Evolutionary conservation across 2,329 filamentous ascomycete species (phyloP), one percentile per base, ranked within the genome.

Genomic region (Ophiostoma pallidulum): DNA sequence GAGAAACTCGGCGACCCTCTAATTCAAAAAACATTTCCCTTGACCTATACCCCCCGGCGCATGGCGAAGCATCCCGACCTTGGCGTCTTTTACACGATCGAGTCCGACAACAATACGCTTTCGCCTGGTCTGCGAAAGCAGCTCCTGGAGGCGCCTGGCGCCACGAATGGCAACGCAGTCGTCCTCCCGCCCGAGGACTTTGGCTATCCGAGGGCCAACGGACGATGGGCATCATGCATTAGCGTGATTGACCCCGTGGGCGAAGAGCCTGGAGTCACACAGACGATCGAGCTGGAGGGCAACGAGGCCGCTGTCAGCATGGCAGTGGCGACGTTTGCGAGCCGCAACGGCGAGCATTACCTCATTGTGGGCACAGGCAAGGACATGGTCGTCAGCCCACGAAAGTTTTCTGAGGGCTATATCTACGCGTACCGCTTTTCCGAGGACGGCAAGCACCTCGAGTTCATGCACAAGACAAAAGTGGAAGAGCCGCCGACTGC

Each of bases 381-480:
- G 64, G 86, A 98, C 62, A 81, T 97, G 72, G 72, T 83, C 14
- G 75, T 90, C 49, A 86, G 76, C 53, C 89, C 90, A 9, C 77
- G 83, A 43, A 82, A 82, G 44, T 90, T 78, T 55, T 80, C 76
- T 1, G 81, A 81, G 52, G 92, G 91, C 1, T 95, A 84, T 56
- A 86, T 98, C 31, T 87, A 96, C 59, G 85, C 97, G 22, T 98
- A 96, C 65, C 81, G 88, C 36, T 87, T 98, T 63, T 78, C 84
- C 44, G 84, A 94, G 41, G 80, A 88, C 52, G 94, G 94, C n/a
- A 81, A 80, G 47, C 81, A 88, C 58, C 75, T 98, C 14, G 86
- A 96, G 59, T 92, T 97, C 50, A 90, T 96, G 53, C 92, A 98
- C 68, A 96, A 96, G 65, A 98, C 94, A 1, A 88, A 89, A 59